Percentiles rank a stretch among this genome's conserved stretches.
These are phyloP conservation scores for Lactarius hatsudake DNA, from an alignment of 768 basidiomycete genomes.

Conservation along the genomic window DNA sequence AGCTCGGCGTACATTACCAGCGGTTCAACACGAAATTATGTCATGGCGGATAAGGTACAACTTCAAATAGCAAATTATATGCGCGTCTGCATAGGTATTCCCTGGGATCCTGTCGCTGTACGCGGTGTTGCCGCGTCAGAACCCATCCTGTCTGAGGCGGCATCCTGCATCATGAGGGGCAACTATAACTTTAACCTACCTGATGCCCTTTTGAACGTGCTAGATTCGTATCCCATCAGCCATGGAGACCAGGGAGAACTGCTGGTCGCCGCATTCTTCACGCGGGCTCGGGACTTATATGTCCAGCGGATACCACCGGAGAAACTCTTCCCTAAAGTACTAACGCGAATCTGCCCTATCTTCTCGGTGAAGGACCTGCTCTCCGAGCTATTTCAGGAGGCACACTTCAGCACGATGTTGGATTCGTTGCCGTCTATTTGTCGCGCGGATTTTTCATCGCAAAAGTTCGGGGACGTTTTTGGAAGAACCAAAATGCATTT, in stretches of 20 bases:
- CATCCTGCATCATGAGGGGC: not conserved
- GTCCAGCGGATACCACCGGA: not conserved
- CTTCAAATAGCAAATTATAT: not conserved
- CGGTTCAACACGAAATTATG: not conserved
- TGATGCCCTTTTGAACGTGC: not conserved
- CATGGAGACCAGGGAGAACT: not conserved
- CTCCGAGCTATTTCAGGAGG: not conserved
- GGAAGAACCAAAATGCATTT: not conserved
- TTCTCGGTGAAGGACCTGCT: not conserved
- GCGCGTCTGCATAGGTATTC: not conserved
- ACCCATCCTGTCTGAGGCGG: constrained; percentile 7
- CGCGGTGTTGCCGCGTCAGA: not conserved
- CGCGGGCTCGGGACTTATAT: not conserved
- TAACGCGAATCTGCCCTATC: not conserved
- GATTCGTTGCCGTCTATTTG: not conserved
- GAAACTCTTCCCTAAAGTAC: not conserved
- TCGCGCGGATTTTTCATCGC: not conserved
- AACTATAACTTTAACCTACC: not conserved
- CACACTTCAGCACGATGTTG: not conserved
- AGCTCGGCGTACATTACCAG: not conserved
- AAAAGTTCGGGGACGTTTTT: not conserved
- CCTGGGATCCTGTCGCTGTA: not conserved
- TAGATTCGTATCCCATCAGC: not conserved
- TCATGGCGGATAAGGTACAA: not conserved
- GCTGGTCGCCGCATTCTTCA: not conserved